phyloP scores from a whole-genome alignment of 202 grass and related monocot genomes.

The Tripidium arundinaceum region DNA sequence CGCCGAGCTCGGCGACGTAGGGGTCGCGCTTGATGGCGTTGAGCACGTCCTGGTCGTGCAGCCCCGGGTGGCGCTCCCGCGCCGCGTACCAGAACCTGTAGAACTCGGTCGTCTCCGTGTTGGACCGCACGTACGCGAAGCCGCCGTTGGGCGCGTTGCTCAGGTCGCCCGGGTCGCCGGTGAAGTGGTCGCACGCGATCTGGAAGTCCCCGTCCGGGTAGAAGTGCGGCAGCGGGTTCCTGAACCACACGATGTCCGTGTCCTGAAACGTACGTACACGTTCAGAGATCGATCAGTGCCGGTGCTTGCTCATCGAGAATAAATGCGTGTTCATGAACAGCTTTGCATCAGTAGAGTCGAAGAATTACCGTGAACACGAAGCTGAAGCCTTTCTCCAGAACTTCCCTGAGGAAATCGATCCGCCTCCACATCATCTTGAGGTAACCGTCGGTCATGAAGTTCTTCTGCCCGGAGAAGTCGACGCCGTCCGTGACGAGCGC shows the following conservation, averaged over 20 bases:
- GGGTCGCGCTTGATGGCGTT: slow-evolving; percentile 70
- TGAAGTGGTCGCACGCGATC: slow-evolving; percentile 76
- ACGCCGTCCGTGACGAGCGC: slow-evolving; percentile 45
- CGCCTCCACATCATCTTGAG: slow-evolving; percentile 72
- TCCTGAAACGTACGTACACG: no score
- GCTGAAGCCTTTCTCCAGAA: slow-evolving; percentile 71
- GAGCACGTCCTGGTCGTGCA: slow-evolving; percentile 75
- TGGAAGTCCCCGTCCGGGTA: slow-evolving; percentile 59
- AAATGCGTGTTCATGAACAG: no score
- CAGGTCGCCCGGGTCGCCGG: slow-evolving; percentile 43
- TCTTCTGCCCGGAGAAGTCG: slow-evolving; percentile 65
- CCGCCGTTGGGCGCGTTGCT: slow-evolving; percentile 53
- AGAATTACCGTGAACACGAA: slow-evolving; percentile 52
- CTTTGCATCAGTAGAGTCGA: no score
- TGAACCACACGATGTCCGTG: slow-evolving; percentile 81
- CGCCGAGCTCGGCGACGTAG: slow-evolving; percentile 41
- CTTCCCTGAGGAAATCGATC: slow-evolving; percentile 56
- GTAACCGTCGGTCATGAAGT: slow-evolving; percentile 70
- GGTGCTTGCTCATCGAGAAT: no score
- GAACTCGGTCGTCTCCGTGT: slow-evolving; percentile 45
- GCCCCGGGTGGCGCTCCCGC: slow-evolving; percentile 46
- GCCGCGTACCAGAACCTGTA: slow-evolving; percentile 68
- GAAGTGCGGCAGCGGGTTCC: slow-evolving; percentile 57
- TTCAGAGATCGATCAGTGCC: no score
- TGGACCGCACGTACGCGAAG: slow-evolving; percentile 61